Evolutionary conservation across 2,329 filamentous ascomycete species (phyloP).

Genomic region (Acrodontium crateriforme): DNA sequence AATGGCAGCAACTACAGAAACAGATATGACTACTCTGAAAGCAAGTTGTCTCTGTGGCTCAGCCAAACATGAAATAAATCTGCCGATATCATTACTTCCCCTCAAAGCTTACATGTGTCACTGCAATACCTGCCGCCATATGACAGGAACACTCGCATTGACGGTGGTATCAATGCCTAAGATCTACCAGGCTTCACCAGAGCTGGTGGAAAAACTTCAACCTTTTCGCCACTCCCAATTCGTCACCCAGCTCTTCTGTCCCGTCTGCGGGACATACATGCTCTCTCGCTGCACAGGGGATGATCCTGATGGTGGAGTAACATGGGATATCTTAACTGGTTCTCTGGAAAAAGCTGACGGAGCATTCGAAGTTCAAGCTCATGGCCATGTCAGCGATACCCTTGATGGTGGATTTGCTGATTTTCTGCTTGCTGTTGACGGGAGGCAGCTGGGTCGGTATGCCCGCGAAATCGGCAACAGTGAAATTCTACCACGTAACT

Average conservation of each 20-base stretch:
- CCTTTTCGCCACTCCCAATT: constrained; percentile 31
- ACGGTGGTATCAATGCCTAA: constrained; percentile 30
- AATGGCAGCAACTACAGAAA: too few species aligned
- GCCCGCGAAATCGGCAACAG: constrained; percentile 6
- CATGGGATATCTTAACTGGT: constrained; percentile 19
- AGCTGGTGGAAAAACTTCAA: constrained; percentile 23
- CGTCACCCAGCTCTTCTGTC: constrained; percentile 36
- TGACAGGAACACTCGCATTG: constrained; percentile 32
- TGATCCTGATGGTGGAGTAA: constrained; percentile 8
- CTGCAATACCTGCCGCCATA: constrained; percentile 36
- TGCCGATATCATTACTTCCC: constrained; percentile 24
- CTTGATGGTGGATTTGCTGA: constrained; percentile 25
- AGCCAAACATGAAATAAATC: constrained; percentile 22
- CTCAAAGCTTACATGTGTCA: constrained; percentile 34
- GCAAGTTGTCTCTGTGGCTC: constrained; percentile 25
- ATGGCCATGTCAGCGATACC: constrained; percentile 22
- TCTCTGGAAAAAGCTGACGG: constrained; percentile 20
- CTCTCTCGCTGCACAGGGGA: constrained; percentile 9
- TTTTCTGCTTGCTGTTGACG: constrained; percentile 18
- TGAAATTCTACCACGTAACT: constrained; percentile 12
- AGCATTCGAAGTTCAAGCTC: constrained; percentile 17
- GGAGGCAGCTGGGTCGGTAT: constrained; percentile 18
- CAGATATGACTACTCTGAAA: too few species aligned
- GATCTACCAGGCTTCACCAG: constrained; percentile 15
- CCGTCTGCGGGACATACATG: constrained; percentile 35